These are phyloP conservation scores for Daucus carota DNA, from an alignment of 129 eudicot species.

Conservation along the genomic window DH1_v3.0 NC_030385.2:45317501-45318000, in stretches of 20 bases:
- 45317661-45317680: too few relatives aligned
- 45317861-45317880: neutral
- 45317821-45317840: neutral
- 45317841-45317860: conserved; percentile 10
- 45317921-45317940: neutral
- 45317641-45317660: too few relatives aligned
- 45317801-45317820: conserved; percentile 18
- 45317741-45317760: neutral
- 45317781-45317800: conserved; percentile 15
- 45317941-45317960: neutral
- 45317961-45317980: neutral
- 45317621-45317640: too few relatives aligned
- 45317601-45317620: too few relatives aligned
- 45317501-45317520: too few relatives aligned
- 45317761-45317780: neutral
- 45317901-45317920: neutral
- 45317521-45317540: too few relatives aligned
- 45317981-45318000: neutral
- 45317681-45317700: too few relatives aligned
- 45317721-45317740: neutral
- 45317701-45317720: neutral
- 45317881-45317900: too few relatives aligned
- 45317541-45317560: too few relatives aligned
- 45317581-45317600: too few relatives aligned
- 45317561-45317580: too few relatives aligned